phyloP scores from a whole-genome alignment of 1,284 basidiomycete species.

The Apiotrichum akiyoshidainum region DNA sequence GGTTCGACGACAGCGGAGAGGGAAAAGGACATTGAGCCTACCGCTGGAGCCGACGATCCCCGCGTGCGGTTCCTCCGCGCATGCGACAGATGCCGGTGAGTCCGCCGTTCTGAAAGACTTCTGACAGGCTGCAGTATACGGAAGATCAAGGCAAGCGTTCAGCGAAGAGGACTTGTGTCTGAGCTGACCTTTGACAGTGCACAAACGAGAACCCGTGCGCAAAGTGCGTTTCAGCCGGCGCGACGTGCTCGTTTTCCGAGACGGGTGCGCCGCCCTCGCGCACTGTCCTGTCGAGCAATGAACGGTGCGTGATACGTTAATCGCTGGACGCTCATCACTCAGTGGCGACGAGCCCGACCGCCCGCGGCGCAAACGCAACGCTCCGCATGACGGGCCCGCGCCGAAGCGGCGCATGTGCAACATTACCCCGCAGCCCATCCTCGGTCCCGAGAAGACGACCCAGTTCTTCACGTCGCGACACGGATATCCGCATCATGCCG shows the following conservation, averaged over 20 bases:
- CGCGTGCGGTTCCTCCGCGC: slow-evolving; percentile 18
- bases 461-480: slow-evolving; percentile 17
- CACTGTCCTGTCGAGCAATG: slow-evolving; percentile 6
- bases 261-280: slow-evolving; percentile 1
- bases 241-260: slow-evolving; percentile 10
- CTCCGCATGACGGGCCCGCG: background rate
- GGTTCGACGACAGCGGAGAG: no score
- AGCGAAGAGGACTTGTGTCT: no score
- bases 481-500: slow-evolving; percentile 15
- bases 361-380: background rate
- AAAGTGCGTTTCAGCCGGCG: slow-evolving; percentile 13
- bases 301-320: slow-evolving; percentile 8
- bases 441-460: slow-evolving; percentile 6
- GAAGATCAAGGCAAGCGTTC: slow-evolving; percentile 13
- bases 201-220: slow-evolving; percentile 17
- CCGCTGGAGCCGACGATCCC: background rate
- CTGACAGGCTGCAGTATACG: background rate
- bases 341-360: no score
- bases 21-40: background rate
- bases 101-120: background rate
- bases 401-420: background rate
- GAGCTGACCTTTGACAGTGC: slow-evolving; percentile 1
- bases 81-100: slow-evolving; percentile 18
- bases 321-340: no score
- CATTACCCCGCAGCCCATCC: background rate